These are phyloP conservation scores for Zoysia japonica DNA, from an alignment of 176 grass and related monocot genomes.

Conservation along the genomic window DNA sequence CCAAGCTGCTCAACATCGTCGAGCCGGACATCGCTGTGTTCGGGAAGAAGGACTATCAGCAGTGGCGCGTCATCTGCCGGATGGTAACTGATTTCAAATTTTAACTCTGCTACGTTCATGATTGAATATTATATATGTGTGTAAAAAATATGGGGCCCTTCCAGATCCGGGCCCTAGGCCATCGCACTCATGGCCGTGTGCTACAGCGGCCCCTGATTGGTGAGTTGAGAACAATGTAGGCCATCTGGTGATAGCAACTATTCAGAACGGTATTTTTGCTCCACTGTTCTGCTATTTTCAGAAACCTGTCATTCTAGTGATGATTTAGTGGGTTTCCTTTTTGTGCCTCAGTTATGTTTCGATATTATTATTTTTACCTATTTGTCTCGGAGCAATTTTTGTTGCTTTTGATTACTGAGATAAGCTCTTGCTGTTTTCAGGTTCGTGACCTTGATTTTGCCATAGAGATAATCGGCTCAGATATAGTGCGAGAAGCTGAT, in stretches of 20 bases:
- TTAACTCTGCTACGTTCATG: not conserved
- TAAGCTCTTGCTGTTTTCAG: constrained; percentile 46
- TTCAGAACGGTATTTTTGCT: not conserved
- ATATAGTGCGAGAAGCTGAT: constrained; percentile 88
- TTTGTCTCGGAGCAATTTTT: not conserved
- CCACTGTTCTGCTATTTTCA: not conserved
- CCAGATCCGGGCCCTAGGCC: too few species aligned
- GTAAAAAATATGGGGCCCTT: not conserved
- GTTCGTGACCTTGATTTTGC: constrained; percentile 86
- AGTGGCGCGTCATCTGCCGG: constrained; percentile 77
- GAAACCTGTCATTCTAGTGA: not conserved
- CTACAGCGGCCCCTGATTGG: not conserved
- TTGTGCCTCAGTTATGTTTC: not conserved
- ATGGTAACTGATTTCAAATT: constrained; percentile 56
- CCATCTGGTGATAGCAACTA: not conserved
- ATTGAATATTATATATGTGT: not conserved
- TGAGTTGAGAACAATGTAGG: not conserved
- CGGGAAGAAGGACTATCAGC: constrained; percentile 98
- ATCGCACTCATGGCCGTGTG: too few species aligned
- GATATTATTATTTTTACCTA: not conserved
- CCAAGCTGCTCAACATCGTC: constrained; percentile 80
- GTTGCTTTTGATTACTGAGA: constrained; percentile 24
- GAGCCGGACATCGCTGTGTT: constrained; percentile 85
- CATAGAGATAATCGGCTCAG: constrained; percentile 78
- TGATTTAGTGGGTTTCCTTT: constrained; percentile 20